Evolutionary conservation across 495 filamentous ascomycete genomes (phyloP), one percentile per base, ranked within the genome.

Genomic region (Hamigera avellanea): DNA sequence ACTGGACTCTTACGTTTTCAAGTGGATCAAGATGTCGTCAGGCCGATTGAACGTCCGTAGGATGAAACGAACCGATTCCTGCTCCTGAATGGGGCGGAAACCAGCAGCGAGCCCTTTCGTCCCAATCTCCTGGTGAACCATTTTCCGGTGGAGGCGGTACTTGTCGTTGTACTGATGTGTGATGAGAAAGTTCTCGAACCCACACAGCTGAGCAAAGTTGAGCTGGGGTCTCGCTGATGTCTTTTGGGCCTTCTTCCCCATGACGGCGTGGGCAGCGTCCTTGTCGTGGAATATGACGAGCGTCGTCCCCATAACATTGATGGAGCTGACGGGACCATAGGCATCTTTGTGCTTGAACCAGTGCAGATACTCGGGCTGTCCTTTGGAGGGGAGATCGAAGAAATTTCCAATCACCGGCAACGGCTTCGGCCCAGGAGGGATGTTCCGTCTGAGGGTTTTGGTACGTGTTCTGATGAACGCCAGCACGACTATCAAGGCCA

Each of bases 301-400:
- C 1, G 59, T 56, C 42, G 59, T 48, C 2, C 59, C 62, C 25
- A 63, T 36, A 3, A 63, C 45, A 6, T 53, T 62, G 3, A 68
- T 33, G 19, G 62, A 68, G 41, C 59, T 66, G 12, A 68, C 48
- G 0, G 59, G 53, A 12, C 64, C 33, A n/a, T n/a, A 39, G 13
- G 15, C 19, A 21, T 64, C 54, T 38, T 66, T 67, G 39, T 63
- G 60, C 33, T 58, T 45, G 1, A 61, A 26, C 63, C 63, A 67
- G 37, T 69, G 62, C 14, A 53, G 40, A 21, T 40, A 47, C 36
- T 69, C 63, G 0, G 45, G 43, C 17, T 40, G n/a, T n/a, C n/a
- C n/a, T n/a, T n/a, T n/a, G n/a, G n/a, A n/a, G n/a, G n/a, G n/a
- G n/a, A n/a, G n/a, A n/a, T n/a, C n/a, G n/a, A n/a, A n/a, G n/a